A percentile compares a stretch with the other conserved stretches of the same genome.
These are phyloP conservation scores for Ophiocordyceps australis DNA, from an alignment of 2,329 filamentous ascomycete genomes.

Conservation along the genomic window DNA sequence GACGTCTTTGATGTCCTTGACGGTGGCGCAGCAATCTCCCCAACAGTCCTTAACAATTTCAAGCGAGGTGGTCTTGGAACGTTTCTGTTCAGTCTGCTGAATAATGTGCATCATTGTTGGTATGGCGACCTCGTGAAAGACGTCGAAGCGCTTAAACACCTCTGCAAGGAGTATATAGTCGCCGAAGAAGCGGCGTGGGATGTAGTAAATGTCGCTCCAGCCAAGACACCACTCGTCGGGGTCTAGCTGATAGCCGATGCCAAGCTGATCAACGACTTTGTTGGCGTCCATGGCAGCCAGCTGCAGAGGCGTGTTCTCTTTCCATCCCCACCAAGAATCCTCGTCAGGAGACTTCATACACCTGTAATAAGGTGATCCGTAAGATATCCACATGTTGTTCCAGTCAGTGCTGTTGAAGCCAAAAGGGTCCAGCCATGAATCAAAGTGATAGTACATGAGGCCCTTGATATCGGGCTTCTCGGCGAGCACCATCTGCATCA, in stretches of 20 bases:
- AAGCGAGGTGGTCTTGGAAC: neutral
- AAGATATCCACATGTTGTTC: too few relatives aligned
- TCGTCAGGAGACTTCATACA: too few relatives aligned
- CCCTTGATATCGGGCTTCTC: too few relatives aligned
- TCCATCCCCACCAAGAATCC: too few relatives aligned
- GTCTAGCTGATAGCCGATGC: neutral
- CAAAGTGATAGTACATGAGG: too few relatives aligned
- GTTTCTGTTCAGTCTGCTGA: slow-evolving; percentile 7
- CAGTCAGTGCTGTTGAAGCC: too few relatives aligned
- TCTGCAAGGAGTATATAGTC: slow-evolving; percentile 11
- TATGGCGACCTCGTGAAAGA: slow-evolving; percentile 13
- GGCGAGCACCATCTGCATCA: too few relatives aligned
- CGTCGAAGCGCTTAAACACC: slow-evolving; percentile 6
- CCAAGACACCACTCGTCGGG: slow-evolving; percentile 10
- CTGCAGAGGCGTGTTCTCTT: too few relatives aligned
- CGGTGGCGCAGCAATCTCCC: neutral
- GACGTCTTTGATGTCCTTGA: too few relatives aligned
- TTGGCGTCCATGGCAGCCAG: neutral
- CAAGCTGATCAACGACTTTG: neutral
- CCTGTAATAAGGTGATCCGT: too few relatives aligned
- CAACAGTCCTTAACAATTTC: neutral
- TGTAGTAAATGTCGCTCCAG: slow-evolving; percentile 15
- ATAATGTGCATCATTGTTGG: slow-evolving; percentile 13
- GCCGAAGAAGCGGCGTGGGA: slow-evolving; percentile 12
- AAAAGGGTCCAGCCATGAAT: too few relatives aligned